Conservation (phyloP, 2,329 filamentous ascomycete species). For the Neofusicoccum parvum region DNA sequence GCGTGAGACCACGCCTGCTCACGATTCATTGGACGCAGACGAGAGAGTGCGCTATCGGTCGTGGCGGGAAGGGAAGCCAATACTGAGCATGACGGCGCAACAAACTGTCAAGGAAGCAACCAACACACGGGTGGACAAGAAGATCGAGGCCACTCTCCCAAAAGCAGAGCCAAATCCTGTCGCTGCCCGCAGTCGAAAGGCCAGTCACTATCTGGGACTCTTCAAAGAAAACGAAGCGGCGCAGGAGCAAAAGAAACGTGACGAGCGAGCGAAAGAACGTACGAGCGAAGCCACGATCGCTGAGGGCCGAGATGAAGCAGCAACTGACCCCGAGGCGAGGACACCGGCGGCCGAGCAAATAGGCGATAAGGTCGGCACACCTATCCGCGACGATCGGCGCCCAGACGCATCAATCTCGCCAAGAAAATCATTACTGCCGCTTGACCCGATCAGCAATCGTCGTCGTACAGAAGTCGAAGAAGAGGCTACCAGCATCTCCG, state of each 20-base stretch:
- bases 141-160: constrained; percentile 64
- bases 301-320: constrained; percentile 4
- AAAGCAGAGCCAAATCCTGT: constrained; percentile 56
- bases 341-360: background rate
- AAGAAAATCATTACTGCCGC: constrained; percentile 12
- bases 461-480: background rate
- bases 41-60: constrained; percentile 51
- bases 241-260: constrained; percentile 54
- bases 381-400: constrained; percentile 12
- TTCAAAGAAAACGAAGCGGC: constrained; percentile 64
- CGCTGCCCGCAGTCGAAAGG: constrained; percentile 64
- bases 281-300: background rate
- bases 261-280: constrained; percentile 38
- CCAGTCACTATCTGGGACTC: constrained; percentile 65
- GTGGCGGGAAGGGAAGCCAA: constrained; percentile 53
- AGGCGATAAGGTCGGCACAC: background rate
- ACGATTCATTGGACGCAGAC: constrained; percentile 36
- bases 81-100: constrained; percentile 39
- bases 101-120: constrained; percentile 47
- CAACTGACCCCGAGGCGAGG: background rate
- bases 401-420: constrained; percentile 11
- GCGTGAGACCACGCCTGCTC: constrained; percentile 21
- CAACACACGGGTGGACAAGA: constrained; percentile 57
- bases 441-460: background rate
- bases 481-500: background rate